Conservation (phyloP, 1,284 basidiomycete species). For the Moesziomyces antarcticus region DNA sequence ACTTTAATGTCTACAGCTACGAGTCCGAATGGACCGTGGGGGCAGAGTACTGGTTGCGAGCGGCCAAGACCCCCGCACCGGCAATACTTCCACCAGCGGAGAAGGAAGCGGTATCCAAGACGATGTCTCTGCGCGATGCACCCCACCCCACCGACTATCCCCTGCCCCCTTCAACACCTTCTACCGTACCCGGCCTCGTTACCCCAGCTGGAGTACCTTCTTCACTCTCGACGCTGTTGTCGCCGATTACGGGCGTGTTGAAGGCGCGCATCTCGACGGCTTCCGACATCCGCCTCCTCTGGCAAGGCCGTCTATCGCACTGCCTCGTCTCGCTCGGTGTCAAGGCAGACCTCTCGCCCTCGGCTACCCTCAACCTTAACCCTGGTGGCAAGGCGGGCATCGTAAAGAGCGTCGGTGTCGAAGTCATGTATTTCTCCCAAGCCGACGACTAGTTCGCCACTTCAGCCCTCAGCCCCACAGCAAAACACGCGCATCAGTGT, state of each 20-base stretch:
- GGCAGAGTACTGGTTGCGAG: conserved; percentile 60
- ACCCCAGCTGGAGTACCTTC: too few relatives aligned
- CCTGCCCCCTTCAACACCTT: too few relatives aligned
- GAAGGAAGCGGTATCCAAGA: too few relatives aligned
- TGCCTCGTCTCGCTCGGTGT: conserved; percentile 89
- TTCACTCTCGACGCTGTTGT: background rate
- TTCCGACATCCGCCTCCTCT: conserved; percentile 82
- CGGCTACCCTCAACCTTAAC: conserved; percentile 77
- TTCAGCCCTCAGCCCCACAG: too few relatives aligned
- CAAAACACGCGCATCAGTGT: too few relatives aligned
- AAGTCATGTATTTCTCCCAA: conserved; percentile 82
- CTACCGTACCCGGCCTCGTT: too few relatives aligned
- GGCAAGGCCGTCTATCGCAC: conserved; percentile 91
- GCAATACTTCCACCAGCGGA: too few relatives aligned
- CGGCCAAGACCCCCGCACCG: background rate
- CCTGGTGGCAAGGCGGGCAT: conserved; percentile 17
- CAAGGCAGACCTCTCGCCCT: conserved; percentile 82
- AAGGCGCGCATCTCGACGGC: conserved; percentile 85
- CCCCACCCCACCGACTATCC: too few relatives aligned
- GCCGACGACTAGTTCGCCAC: conserved; percentile 15
- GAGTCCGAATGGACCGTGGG: conserved; percentile 93
- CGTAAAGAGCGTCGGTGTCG: conserved; percentile 84
- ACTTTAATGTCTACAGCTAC: conserved; percentile 96
- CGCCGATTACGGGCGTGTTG: conserved; percentile 80
- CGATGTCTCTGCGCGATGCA: too few relatives aligned